A percentile compares a stretch with the other conserved stretches of the same genome.
Conservation (phyloP, 2,329 filamentous ascomycete genomes). For the Thelonectria blattea region DNA sequence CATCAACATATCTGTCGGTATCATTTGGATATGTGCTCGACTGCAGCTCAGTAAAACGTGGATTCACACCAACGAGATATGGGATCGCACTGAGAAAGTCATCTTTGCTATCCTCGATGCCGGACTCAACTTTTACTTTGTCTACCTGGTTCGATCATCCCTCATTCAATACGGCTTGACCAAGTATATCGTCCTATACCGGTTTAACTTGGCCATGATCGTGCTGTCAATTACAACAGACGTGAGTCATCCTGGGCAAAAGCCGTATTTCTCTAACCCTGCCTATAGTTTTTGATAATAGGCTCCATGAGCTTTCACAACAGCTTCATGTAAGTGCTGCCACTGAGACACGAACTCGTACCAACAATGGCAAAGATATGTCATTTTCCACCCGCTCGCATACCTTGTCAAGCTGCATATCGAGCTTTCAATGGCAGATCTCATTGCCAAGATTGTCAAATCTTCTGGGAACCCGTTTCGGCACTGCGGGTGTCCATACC, state of each 20-base stretch:
- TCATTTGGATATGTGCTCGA: constrained; percentile 57
- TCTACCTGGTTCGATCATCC: constrained; percentile 49
- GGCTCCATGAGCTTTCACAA: constrained; percentile 33
- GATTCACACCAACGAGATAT: constrained; percentile 52
- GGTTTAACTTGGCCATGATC: constrained; percentile 43
- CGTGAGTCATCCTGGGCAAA: constrained; percentile 20
- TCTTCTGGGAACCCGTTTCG: constrained; percentile 15
- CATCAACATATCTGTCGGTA: constrained; percentile 57
- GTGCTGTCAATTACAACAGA: constrained; percentile 40
- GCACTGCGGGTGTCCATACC: no score
- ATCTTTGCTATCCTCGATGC: constrained; percentile 54
- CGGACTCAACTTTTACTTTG: constrained; percentile 54
- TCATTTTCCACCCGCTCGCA: constrained; percentile 35
- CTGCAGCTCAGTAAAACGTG: constrained; percentile 48
- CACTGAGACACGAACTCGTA: no score
- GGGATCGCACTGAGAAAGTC: constrained; percentile 56
- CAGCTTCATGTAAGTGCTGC: constrained; percentile 28
- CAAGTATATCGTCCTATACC: constrained; percentile 55
- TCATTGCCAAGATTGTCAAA: constrained; percentile 38
- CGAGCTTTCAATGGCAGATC: constrained; percentile 37
- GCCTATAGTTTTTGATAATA: constrained; percentile 32
- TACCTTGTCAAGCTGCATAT: constrained; percentile 39
- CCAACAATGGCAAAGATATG: background rate
- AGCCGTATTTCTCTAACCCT: no score
- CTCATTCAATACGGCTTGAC: constrained; percentile 55